These are phyloP conservation scores for Microstegium vimineum DNA, from an alignment of 176 grass and related monocot species.

Conservation along the genomic window DNA sequence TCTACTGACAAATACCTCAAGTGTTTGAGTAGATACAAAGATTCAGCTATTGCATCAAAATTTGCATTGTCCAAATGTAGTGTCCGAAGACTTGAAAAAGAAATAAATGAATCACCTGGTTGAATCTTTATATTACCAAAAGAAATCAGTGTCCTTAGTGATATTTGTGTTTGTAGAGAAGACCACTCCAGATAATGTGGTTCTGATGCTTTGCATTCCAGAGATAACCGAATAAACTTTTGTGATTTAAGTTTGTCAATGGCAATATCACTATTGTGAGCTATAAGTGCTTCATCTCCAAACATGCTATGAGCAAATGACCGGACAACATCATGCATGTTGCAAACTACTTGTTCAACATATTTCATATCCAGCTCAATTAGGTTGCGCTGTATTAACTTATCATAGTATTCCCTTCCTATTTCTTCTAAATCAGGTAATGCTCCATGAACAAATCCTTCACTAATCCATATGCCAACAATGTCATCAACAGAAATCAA, in stretches of 20 bases:
- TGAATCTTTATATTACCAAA: background rate
- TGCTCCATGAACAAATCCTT: background rate
- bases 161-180: background rate
- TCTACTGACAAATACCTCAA: no score
- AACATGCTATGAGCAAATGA: conserved; percentile 11
- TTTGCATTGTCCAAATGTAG: no score
- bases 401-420: background rate
- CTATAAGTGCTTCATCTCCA: conserved; percentile 2
- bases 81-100: no score
- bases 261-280: background rate
- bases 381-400: conserved; percentile 35
- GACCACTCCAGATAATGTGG: background rate
- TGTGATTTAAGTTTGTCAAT: background rate
- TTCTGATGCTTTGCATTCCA: no score
- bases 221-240: background rate
- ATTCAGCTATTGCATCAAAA: no score
- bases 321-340: conserved; percentile 31
- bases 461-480: conserved; percentile 17
- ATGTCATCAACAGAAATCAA: rapidly evolving
- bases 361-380: background rate
- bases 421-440: background rate
- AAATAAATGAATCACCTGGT: no score
- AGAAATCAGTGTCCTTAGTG: conserved; percentile 18
- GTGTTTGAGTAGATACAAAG: no score
- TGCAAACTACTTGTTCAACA: background rate